Conservation (phyloP, 495 filamentous ascomycete species). For the Amorphotheca resinae region DNA sequence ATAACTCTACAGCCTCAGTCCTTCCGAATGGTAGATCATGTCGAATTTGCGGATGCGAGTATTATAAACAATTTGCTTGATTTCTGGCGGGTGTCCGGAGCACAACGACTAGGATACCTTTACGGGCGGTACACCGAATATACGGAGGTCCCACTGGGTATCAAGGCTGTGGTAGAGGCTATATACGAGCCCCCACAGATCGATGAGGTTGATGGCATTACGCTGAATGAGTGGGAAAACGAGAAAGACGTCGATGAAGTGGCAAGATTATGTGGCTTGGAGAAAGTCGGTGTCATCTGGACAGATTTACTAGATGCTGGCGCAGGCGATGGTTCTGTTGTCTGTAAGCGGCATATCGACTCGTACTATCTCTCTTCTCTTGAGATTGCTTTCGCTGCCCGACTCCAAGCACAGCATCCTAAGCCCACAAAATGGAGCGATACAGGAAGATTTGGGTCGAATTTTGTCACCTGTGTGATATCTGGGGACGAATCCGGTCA, state of each 20-base stretch:
- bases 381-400: constrained; percentile 79
- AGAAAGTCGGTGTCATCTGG: constrained; percentile 89
- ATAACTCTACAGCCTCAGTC: constrained; percentile 90
- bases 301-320: constrained; percentile 85
- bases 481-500: constrained; percentile 82
- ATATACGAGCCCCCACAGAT: constrained; percentile 95
- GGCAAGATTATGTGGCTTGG: constrained; percentile 71
- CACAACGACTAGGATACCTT: constrained; percentile 78
- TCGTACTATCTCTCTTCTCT: constrained; percentile 85
- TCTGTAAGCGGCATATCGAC: constrained; percentile 94
- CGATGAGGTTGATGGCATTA: constrained; percentile 82
- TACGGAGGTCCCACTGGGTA: constrained; percentile 77
- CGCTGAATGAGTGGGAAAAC: constrained; percentile 76
- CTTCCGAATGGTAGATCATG: constrained; percentile 97
- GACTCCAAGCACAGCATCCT: constrained; percentile 75
- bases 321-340: constrained; percentile 61
- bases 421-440: constrained; percentile 96
- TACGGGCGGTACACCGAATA: constrained; percentile 92
- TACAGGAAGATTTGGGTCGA: constrained; percentile 84
- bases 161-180: constrained; percentile 94
- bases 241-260: constrained; percentile 73
- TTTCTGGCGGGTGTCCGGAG: constrained; percentile 72
- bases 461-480: constrained; percentile 92
- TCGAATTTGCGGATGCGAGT: constrained; percentile 77
- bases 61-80: constrained; percentile 80